phyloP scores from a whole-genome alignment of 495 filamentous ascomycete genomes.

The Tetracladium setigerum region DNA sequence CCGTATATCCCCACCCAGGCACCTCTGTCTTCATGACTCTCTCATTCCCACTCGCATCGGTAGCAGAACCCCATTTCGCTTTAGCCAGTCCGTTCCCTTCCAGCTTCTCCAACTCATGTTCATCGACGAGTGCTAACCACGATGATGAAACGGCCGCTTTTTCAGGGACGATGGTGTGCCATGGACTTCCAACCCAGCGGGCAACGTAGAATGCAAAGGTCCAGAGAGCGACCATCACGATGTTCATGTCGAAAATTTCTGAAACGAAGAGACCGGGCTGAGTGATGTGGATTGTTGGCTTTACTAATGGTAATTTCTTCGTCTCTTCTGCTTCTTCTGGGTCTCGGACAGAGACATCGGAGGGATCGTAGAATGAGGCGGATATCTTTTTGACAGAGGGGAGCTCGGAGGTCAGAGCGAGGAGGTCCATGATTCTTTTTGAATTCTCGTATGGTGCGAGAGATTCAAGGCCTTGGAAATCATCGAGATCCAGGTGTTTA shows the following conservation, averaged over 20 bases:
- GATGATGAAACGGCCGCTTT: constrained; percentile 68
- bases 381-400: constrained; percentile 54
- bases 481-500: constrained; percentile 48
- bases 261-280: constrained; percentile 88
- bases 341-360: constrained; percentile 16
- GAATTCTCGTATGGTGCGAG: constrained; percentile 67
- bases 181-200: constrained; percentile 77
- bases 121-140: constrained; percentile 70
- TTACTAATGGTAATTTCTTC: constrained; percentile 13
- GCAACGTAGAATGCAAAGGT: constrained; percentile 59
- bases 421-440: constrained; percentile 78
- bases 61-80: constrained; percentile 79
- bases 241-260: constrained; percentile 62
- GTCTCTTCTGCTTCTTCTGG: constrained; percentile 5
- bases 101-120: constrained; percentile 54
- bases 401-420: constrained; percentile 66
- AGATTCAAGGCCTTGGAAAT: constrained; percentile 67
- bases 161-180: constrained; percentile 72
- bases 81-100: constrained; percentile 37
- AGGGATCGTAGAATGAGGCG: constrained; percentile 25
- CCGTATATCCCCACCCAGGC: constrained; percentile 79
- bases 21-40: constrained; percentile 65
- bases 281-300: constrained; percentile 48
- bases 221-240: constrained; percentile 57
- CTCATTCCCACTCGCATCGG: constrained; percentile 47